A percentile compares a stretch with the other conserved stretches of the same genome.
These are phyloP conservation scores for Xylariaceae sp. DNA, from an alignment of 2,329 filamentous ascomycete species.

Conservation along the genomic window DNA sequence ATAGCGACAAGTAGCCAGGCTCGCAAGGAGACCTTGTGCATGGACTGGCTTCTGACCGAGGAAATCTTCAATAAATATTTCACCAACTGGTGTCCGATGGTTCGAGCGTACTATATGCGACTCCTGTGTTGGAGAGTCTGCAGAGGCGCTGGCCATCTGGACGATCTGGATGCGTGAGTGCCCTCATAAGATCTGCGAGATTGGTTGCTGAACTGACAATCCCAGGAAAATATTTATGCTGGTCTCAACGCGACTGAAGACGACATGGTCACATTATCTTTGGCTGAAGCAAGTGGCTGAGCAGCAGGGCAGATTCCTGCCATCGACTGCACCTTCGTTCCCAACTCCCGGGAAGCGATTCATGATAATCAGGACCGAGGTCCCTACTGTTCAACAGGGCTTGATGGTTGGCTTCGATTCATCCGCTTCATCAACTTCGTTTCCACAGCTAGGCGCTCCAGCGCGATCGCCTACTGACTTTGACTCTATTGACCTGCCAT, in stretches of 20 bases:
- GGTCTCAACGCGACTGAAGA: constrained; percentile 60
- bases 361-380: constrained; percentile 79
- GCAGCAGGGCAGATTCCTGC: constrained; percentile 41
- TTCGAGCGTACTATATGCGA: constrained; percentile 86
- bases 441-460: constrained; percentile 18
- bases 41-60: constrained; percentile 68
- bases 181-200: too few relatives aligned
- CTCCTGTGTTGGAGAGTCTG: constrained; percentile 84
- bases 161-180: constrained; percentile 60
- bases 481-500: constrained; percentile 17
- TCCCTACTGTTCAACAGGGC: constrained; percentile 38
- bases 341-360: constrained; percentile 81
- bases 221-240: constrained; percentile 63
- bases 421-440: too few relatives aligned
- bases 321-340: constrained; percentile 73
- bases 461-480: constrained; percentile 19
- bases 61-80: constrained; percentile 74
- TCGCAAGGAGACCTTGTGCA: constrained; percentile 63
- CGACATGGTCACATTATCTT: constrained; percentile 72
- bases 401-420: constrained; percentile 45
- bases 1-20: constrained; percentile 56
- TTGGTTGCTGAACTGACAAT: constrained; percentile 16
- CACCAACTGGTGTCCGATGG: constrained; percentile 94
- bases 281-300: constrained; percentile 64
- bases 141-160: constrained; percentile 60